Conservation (phyloP, 257 asterid species). For the Nicotiana noctiflora region DNA sequence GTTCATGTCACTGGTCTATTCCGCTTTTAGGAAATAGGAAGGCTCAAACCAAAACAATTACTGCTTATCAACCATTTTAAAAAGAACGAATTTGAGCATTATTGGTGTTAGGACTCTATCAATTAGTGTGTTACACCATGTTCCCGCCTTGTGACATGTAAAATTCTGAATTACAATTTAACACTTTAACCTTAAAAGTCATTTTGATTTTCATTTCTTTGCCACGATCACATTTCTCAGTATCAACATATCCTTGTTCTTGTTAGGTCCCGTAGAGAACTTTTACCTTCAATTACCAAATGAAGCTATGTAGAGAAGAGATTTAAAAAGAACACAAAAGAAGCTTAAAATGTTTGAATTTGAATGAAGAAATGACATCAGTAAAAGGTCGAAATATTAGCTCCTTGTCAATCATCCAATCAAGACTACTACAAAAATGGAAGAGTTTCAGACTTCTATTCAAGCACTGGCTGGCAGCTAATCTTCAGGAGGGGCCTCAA, state of each 20-base stretch:
- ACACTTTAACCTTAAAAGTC: not conserved
- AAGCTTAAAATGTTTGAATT: not conserved
- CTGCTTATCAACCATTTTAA: not conserved
- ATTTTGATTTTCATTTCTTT: not conserved
- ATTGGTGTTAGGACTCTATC: not conserved
- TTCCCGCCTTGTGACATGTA: not conserved
- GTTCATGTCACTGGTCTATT: not conserved
- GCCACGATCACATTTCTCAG: not conserved
- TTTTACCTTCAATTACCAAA: not conserved
- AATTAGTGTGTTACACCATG: not conserved
- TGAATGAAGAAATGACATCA: not conserved
- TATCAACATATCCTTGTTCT: not conserved
- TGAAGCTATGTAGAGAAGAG: not conserved
- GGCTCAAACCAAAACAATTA: not conserved
- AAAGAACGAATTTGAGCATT: not conserved
- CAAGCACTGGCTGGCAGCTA: too few relatives aligned
- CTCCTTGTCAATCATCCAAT: not conserved
- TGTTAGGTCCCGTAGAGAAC: not conserved
- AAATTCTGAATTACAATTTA: not conserved
- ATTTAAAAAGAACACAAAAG: not conserved
- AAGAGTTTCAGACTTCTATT: too few relatives aligned
- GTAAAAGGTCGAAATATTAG: not conserved
- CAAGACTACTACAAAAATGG: not conserved
- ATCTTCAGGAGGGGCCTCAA: too few relatives aligned
- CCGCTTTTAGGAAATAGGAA: not conserved